These are phyloP conservation scores for Spathaspora girioi DNA, from an alignment of 805 yeast genomes.

Conservation along the genomic window DNA sequence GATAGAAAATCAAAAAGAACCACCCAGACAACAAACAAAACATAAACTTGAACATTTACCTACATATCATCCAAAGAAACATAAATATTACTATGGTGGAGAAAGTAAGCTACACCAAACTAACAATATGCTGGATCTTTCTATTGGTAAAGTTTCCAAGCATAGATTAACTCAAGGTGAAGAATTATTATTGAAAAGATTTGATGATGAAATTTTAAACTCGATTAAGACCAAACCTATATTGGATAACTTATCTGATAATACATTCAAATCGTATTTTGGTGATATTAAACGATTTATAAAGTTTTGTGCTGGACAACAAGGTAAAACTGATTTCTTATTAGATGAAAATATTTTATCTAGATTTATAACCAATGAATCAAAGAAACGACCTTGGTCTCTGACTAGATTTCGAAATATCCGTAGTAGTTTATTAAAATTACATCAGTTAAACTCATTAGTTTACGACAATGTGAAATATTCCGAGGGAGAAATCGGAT, in stretches of 20 bases:
- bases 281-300: constrained; percentile 8
- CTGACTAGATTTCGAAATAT: constrained; percentile 1
- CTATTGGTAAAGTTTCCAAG: constrained; percentile 6
- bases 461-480: constrained; percentile 7
- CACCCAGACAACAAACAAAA: not conserved
- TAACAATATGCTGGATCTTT: not conserved
- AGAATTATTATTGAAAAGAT: constrained; percentile 4
- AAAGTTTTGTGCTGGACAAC: constrained; percentile 7
- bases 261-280: constrained; percentile 9
- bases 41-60: not conserved
- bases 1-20: not conserved
- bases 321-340: constrained; percentile 6
- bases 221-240: constrained; percentile 4
- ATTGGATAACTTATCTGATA: constrained; percentile 5
- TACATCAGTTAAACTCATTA: constrained; percentile 8
- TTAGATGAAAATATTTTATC: constrained; percentile 6
- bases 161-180: constrained; percentile 6
- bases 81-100: not conserved
- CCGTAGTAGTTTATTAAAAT: constrained; percentile 7
- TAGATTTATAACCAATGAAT: constrained; percentile 2
- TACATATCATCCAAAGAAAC: not conserved
- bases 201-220: constrained; percentile 7
- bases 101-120: not conserved
- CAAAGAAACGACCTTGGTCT: not conserved
- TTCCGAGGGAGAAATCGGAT: constrained; percentile 7